These are phyloP conservation scores for Eucalyptus guilfoylei DNA, from an alignment of 345 rosid genomes.

Conservation along the genomic window DNA sequence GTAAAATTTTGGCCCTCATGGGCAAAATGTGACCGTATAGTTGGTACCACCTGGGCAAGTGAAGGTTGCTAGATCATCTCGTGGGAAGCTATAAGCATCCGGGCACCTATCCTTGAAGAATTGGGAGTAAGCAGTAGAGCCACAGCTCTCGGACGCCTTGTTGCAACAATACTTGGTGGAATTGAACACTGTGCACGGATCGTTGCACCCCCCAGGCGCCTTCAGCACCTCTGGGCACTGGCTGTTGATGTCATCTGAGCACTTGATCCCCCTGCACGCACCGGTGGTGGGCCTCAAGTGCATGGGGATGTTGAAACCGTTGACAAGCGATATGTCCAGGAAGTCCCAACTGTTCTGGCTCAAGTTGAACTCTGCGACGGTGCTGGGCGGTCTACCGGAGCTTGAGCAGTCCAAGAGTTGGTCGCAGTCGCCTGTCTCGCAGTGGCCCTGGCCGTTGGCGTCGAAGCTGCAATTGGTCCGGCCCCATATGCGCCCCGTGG, in stretches of 20 bases:
- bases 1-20: neutral
- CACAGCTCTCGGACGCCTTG: neutral
- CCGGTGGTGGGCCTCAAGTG: neutral
- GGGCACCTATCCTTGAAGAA: conserved; percentile 6
- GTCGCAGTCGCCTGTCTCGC: conserved; percentile 12
- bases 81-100: conserved; percentile 12
- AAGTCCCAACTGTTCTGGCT: neutral
- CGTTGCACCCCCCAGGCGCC: conserved; percentile 8
- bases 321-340: too few species aligned
- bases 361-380: conserved; percentile 4
- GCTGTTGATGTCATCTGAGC: neutral
- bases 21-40: conserved; percentile 15
- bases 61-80: conserved; percentile 7
- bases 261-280: neutral
- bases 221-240: conserved; percentile 2
- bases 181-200: conserved; percentile 7
- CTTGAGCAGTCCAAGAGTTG: neutral
- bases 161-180: conserved; percentile 1
- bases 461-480: conserved; percentile 13
- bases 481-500: conserved; percentile 6
- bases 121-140: neutral
- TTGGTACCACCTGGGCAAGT: conserved; percentile 11
- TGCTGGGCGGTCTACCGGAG: conserved; percentile 9
- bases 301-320: too few species aligned
- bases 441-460: conserved; percentile 5